phyloP scores from a whole-genome alignment of 305 asterid species.

The Withania somnifera region DNA sequence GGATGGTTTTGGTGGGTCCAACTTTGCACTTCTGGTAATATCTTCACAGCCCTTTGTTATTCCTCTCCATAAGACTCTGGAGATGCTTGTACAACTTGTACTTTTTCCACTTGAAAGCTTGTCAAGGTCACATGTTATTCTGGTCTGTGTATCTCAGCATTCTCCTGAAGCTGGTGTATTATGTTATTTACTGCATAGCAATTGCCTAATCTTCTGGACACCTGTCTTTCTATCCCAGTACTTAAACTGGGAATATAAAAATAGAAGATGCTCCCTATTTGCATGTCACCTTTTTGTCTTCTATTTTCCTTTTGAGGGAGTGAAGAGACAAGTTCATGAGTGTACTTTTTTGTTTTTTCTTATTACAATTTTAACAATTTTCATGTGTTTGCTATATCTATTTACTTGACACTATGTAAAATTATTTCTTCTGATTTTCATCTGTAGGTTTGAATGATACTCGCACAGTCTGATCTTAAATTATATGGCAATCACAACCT shows the following conservation, averaged over 20 bases:
- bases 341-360: not conserved
- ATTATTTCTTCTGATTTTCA: not conserved
- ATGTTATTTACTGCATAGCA: not conserved
- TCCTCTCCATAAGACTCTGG: not conserved
- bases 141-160: not conserved
- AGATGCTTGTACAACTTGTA: not conserved
- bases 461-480: not conserved
- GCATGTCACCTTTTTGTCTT: not conserved
- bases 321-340: not conserved
- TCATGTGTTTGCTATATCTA: not conserved
- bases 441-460: not conserved
- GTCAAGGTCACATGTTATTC: not conserved
- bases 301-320: not conserved
- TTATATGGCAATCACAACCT: not conserved
- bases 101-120: not conserved
- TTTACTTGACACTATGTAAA: not conserved
- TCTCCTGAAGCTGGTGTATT: not conserved
- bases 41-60: not conserved
- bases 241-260: not conserved
- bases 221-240: not conserved
- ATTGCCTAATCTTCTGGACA: not conserved
- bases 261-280: not conserved
- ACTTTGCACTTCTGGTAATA: conserved; percentile 84
- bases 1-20: conserved; percentile 87
- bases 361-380: not conserved